Evolutionary conservation across 1,284 basidiomycete genomes (phyloP).

Genomic region (Singerocomus rubriflavus): DNA sequence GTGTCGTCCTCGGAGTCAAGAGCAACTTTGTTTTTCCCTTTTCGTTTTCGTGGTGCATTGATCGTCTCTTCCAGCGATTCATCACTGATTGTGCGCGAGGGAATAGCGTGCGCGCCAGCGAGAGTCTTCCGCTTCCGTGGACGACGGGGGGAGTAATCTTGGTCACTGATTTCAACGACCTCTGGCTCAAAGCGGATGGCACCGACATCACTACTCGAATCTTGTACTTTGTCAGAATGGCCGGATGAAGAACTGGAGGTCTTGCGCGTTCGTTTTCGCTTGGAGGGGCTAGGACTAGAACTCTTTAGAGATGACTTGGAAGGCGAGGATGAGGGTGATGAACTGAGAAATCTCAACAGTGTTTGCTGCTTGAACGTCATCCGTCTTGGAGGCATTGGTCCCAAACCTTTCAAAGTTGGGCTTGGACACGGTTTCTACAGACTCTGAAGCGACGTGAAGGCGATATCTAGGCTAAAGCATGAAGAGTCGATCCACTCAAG

Average conservation of each 20-base stretch:
- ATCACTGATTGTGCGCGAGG: constrained; percentile 25
- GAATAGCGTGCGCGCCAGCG: constrained; percentile 19
- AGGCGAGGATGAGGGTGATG: constrained; percentile 26
- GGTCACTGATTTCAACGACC: constrained; percentile 33
- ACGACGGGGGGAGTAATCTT: constrained; percentile 34
- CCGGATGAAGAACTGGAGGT: constrained; percentile 12
- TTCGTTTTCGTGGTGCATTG: constrained; percentile 15
- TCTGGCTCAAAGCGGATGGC: constrained; percentile 48
- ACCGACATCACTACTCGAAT: constrained; percentile 43
- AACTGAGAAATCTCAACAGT: constrained; percentile 28
- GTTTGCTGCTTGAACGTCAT: constrained; percentile 30
- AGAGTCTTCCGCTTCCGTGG: constrained; percentile 31
- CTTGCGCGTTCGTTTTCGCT: constrained; percentile 14
- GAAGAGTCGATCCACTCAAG: no score
- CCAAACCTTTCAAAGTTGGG: constrained; percentile 2
- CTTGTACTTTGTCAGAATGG: constrained; percentile 18
- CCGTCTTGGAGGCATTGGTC: constrained; percentile 17
- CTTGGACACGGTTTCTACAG: background rate
- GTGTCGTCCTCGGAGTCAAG: constrained; percentile 31
- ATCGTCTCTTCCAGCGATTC: constrained; percentile 21
- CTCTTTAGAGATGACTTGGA: constrained; percentile 9
- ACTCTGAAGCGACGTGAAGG: no score
- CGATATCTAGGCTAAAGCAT: no score
- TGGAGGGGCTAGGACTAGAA: constrained; percentile 12
- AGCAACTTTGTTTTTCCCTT: constrained; percentile 19